A percentile compares a stretch with the other conserved stretches of the same genome.
Conservation (phyloP, 768 basidiomycete genomes). For the Amylocystis lapponica region DNA sequence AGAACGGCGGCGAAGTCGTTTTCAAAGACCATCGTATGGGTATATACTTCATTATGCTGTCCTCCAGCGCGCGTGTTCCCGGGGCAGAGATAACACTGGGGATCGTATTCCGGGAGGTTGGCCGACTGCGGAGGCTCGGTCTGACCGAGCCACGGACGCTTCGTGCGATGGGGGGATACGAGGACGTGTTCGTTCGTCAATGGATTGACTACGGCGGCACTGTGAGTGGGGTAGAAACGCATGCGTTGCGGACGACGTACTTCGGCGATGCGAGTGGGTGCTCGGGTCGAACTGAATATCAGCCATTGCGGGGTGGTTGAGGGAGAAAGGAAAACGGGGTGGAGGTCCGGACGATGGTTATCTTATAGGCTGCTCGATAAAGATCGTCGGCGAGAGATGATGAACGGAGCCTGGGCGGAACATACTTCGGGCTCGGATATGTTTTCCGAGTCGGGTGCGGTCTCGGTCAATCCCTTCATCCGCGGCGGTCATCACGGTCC, state of each 20-base stretch:
- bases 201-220: slow-evolving; percentile 58
- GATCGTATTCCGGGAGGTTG: slow-evolving; percentile 59
- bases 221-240: neutral
- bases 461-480: too few species aligned
- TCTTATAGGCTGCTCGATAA: too few species aligned
- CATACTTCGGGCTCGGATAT: too few species aligned
- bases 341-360: neutral
- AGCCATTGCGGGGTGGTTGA: too few species aligned
- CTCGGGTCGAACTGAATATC: slow-evolving; percentile 46
- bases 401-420: too few species aligned
- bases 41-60: slow-evolving; percentile 58
- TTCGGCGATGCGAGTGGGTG: slow-evolving; percentile 64
- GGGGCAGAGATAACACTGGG: slow-evolving; percentile 81
- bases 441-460: too few species aligned
- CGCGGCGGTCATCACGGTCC: too few species aligned
- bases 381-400: too few species aligned
- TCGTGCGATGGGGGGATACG: slow-evolving; percentile 85
- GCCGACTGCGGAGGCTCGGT: slow-evolving; percentile 56
- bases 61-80: slow-evolving; percentile 77
- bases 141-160: slow-evolving; percentile 90
- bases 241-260: slow-evolving; percentile 34
- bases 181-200: slow-evolving; percentile 72
- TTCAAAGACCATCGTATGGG: slow-evolving; percentile 62
- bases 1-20: slow-evolving; percentile 85
- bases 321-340: too few species aligned